Evolutionary conservation across 257 asterid species (phyloP), one percentile per base, ranked within the genome.

Genomic region (Perilla frutescens): DNA sequence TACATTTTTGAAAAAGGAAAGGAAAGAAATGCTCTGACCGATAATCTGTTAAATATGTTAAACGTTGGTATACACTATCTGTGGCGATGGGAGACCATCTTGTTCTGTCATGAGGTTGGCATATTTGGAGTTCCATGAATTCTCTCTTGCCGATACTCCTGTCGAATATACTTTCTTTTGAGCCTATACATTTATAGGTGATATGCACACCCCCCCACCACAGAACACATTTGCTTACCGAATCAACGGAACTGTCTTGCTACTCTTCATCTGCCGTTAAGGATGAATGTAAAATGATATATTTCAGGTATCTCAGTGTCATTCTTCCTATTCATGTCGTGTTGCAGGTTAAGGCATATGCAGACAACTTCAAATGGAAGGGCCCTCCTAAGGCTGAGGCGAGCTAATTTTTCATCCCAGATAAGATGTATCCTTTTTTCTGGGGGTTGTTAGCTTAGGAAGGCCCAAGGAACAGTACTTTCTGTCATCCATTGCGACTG

Each of bases 331-430:
- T 62, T 65, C 36, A 37, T n/a, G 26, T 20, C 26, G 26, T 12
- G n/a, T 74, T 75, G 71, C 87, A 95, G 98, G 72, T 83, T 66
- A 95, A 85, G 84, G 68, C 98, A 20, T 92, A 95, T 58, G 97
- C 98, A 0, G 99, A 95, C 80, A 95, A 90, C 90, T 92, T 92
- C 89, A 92, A 90, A 83, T 92, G 92, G 96, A 92, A 92, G 87
- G 98, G 99, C 45, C 96, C 93, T 76, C 95, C 97, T 32, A 78
- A 81, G 68, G 34, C 85, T 8, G 77, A 78, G 68, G 84, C 55
- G 67, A 81, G 74, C 48, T 88, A 73, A 84, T 53, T 66, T 14
- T 49, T 49, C 14, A 7, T 73, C 59, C 63, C 32, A 10, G 14
- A 29, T 70, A 20, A 20, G 26, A 20, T 12, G 49, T 20, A 76